phyloP scores from a whole-genome alignment of 345 rosid genomes.

The Limnanthes douglasii region DNA sequence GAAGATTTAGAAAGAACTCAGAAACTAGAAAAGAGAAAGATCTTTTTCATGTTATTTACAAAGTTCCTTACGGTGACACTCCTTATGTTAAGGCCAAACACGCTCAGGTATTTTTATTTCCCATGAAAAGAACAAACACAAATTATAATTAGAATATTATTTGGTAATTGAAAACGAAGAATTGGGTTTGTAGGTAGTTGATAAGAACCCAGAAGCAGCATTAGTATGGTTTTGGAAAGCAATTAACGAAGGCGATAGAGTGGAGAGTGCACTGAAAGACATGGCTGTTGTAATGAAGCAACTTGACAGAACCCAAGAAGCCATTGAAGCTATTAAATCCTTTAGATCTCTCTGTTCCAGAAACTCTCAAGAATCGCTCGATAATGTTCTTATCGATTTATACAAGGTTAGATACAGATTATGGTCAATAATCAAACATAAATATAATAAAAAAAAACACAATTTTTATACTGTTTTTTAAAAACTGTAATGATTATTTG shows the following conservation, averaged over 20 bases:
- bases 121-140: too few relatives aligned
- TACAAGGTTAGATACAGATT: slow-evolving; percentile 39
- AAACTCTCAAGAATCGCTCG: slow-evolving; percentile 87
- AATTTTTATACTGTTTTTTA: too few relatives aligned
- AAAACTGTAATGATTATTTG: background rate
- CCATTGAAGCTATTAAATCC: slow-evolving; percentile 60
- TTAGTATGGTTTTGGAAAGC: slow-evolving; percentile 76
- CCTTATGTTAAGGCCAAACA: slow-evolving; percentile 81
- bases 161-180: too few relatives aligned
- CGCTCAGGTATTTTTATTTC: too few relatives aligned
- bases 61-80: slow-evolving; percentile 75
- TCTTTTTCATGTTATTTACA: slow-evolving; percentile 46
- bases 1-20: slow-evolving; percentile 12
- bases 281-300: slow-evolving; percentile 88
- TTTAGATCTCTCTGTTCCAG: slow-evolving; percentile 65
- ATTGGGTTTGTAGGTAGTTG: slow-evolving; percentile 30
- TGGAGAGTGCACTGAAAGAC: slow-evolving; percentile 90
- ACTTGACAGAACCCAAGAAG: slow-evolving; percentile 67
- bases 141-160: too few relatives aligned
- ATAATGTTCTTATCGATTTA: slow-evolving; percentile 85
- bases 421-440: background rate
- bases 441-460: background rate
- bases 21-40: slow-evolving; percentile 16
- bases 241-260: slow-evolving; percentile 66
- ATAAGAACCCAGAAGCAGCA: slow-evolving; percentile 64